phyloP scores from a whole-genome alignment of 208 protist genomes.

The Borovskyia barvae region DNA sequence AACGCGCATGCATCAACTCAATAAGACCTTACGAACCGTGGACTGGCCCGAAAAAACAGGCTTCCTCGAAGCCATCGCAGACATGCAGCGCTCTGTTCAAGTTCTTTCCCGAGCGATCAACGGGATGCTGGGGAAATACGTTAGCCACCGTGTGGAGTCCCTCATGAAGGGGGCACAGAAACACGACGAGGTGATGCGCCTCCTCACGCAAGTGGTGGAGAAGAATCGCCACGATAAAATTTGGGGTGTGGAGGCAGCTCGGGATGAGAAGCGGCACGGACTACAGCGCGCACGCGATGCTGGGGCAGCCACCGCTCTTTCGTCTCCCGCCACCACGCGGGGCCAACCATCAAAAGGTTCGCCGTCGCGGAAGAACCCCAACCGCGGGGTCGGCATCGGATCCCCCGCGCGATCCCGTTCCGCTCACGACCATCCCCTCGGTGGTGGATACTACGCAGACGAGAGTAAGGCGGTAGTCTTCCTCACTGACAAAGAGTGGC shows the following conservation, averaged over 20 bases:
- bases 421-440: conserved; percentile 26
- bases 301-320: not conserved
- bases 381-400: too few species aligned
- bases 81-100: conserved; percentile 52
- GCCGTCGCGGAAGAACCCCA: too few species aligned
- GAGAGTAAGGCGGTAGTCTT: conserved; percentile 39
- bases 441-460: conserved; percentile 64
- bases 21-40: conserved; percentile 68
- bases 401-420: not conserved
- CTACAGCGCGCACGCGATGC: conserved; percentile 34
- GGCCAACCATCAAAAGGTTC: too few species aligned
- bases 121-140: conserved; percentile 62
- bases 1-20: conserved; percentile 55
- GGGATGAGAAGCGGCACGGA: conserved; percentile 35
- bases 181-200: conserved; percentile 71
- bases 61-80: conserved; percentile 55
- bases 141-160: conserved; percentile 61
- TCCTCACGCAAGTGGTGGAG: conserved; percentile 67
- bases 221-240: conserved; percentile 73
- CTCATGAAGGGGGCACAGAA: conserved; percentile 71
- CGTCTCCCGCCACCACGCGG: not conserved
- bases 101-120: conserved; percentile 48
- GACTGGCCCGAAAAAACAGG: conserved; percentile 75
- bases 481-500: conserved; percentile 49
- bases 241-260: conserved; percentile 33